Base-by-base conservation (phyloP, 2,329 filamentous ascomycete species). In the Pestalotiopsis sp. region DNA sequence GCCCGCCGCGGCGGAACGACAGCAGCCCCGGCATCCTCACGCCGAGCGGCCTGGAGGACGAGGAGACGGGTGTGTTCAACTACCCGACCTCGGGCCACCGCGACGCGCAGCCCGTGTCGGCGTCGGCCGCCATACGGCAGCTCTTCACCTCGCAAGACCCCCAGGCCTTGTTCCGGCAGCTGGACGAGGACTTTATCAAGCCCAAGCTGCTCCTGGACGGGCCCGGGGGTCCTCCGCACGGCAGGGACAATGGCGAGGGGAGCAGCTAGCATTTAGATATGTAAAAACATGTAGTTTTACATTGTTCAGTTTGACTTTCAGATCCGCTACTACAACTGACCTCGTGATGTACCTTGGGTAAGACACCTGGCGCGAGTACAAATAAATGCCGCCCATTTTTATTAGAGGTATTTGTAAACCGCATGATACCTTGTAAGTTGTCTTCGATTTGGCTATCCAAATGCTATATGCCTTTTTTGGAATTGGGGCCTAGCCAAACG, bases 171-270 rank as follows among this genome's bases (percentile, higher is more conserved):
- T 97, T 99, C 79, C 91, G 90, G 72, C 94, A 97, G 80, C 83
- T 99, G 69, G 96, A 99, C 78, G 96, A 99, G 79, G 94, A 94
- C 69, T 98, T 94, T 78, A 94, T 98, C 80, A 98, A 98, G 84
- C 95, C 95, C 20, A 93, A 91, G 76, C 81, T 98, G 66, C 80
- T 98, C 71, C 86, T 98, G 22, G 94, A 98, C 80, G 92, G 91
- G 6, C 61, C 68, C 17, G 66, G 68, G 4, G 65, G 30, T 35
- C 30, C 61, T n/a, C 44, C 56, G 9, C 24, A 26, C 20, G 22
- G 75, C 11, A 71, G 72, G 63, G 73, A 73, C n/a, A 72, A 78
- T 59, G 75, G 71, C 10, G 75, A 76, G 55, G 73, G 70, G 52
- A 68, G 73, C 4, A 61, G 58, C 72, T 73, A n/a, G 75, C 74